These are phyloP conservation scores for Penicillium fimorum DNA, from an alignment of 495 filamentous ascomycete genomes.

Conservation along the genomic window DNA sequence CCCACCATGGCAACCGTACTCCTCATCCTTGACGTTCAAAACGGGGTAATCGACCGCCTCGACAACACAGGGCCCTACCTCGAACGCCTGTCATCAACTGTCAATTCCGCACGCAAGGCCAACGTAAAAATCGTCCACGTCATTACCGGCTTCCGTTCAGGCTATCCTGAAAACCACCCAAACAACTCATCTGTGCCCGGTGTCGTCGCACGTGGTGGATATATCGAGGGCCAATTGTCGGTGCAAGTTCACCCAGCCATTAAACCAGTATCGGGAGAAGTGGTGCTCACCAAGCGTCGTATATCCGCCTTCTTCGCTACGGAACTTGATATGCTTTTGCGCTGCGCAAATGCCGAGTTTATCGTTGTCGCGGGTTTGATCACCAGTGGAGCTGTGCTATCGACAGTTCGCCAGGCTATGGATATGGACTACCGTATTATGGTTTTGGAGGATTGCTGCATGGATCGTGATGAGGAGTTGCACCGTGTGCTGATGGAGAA, in stretches of 20 bases:
- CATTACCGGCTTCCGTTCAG: slow-evolving; percentile 32
- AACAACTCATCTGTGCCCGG: slow-evolving; percentile 23
- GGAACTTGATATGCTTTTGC: slow-evolving; percentile 38
- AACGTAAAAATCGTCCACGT: slow-evolving; percentile 34
- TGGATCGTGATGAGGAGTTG: slow-evolving; percentile 35
- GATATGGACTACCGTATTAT: slow-evolving; percentile 39
- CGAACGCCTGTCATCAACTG: slow-evolving; percentile 20
- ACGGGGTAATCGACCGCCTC: slow-evolving; percentile 25
- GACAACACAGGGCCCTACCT: slow-evolving; percentile 24
- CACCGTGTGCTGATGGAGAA: slow-evolving; percentile 38
- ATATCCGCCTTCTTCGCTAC: slow-evolving; percentile 38
- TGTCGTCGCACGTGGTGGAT: slow-evolving; percentile 19
- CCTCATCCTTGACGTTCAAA: slow-evolving; percentile 40
- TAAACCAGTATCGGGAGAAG: slow-evolving; percentile 22
- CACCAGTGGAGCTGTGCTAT: slow-evolving; percentile 42
- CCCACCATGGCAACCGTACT: slow-evolving; percentile 31
- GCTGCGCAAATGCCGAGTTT: slow-evolving; percentile 25
- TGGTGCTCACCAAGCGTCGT: slow-evolving; percentile 35
- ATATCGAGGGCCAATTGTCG: slow-evolving; percentile 21
- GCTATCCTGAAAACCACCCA: slow-evolving; percentile 31
- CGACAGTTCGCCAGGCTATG: slow-evolving; percentile 37
- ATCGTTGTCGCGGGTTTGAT: slow-evolving; percentile 35
- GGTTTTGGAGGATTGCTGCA: slow-evolving; percentile 38
- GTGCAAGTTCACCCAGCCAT: slow-evolving; percentile 28
- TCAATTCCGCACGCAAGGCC: slow-evolving; percentile 28